Percentiles rank a stretch among this genome's conserved stretches.
Conservation (phyloP, 441 rosid genomes). For the Populus hybrid region DNA sequence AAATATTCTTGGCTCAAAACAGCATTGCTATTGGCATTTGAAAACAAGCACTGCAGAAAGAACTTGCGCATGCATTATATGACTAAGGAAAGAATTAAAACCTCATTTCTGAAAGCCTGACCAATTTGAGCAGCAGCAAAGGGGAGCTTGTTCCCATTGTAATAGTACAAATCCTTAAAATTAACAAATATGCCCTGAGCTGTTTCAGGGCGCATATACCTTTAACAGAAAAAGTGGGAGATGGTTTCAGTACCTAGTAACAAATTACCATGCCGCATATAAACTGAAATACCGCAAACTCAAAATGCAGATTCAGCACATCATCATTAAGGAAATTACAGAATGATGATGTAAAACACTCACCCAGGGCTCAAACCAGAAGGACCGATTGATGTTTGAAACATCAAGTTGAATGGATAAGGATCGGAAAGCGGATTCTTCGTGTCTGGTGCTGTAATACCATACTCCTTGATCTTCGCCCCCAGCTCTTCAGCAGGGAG, state of each 20-base stretch:
- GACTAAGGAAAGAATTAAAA: slow-evolving; percentile 14
- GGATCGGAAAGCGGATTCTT: slow-evolving; percentile 67
- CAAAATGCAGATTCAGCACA: not conserved
- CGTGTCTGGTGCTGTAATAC: slow-evolving; percentile 61
- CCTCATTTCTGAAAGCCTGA: slow-evolving; percentile 66
- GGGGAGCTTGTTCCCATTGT: slow-evolving; percentile 62
- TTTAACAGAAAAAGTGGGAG: slow-evolving; percentile 13
- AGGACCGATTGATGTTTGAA: slow-evolving; percentile 76
- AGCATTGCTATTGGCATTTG: not conserved
- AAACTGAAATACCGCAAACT: not conserved
- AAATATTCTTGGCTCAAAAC: slow-evolving; percentile 8
- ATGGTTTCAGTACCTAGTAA: slow-evolving; percentile 17
- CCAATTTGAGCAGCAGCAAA: slow-evolving; percentile 62
- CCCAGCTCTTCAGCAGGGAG: slow-evolving; percentile 67
- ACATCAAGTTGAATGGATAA: slow-evolving; percentile 72
- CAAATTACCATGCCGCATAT: not conserved
- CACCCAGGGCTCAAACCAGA: slow-evolving; percentile 66
- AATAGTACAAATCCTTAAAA: slow-evolving; percentile 51
- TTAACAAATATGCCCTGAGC: slow-evolving; percentile 63
- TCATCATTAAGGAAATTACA: not conserved
- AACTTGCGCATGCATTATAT: not conserved
- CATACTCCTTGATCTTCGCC: slow-evolving; percentile 72
- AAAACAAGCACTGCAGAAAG: not conserved
- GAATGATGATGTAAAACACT: slow-evolving; percentile 8
- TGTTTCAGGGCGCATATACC: slow-evolving; percentile 67